phyloP scores from a whole-genome alignment of 2,329 filamentous ascomycete species.

The Botrytis medusae region DNA sequence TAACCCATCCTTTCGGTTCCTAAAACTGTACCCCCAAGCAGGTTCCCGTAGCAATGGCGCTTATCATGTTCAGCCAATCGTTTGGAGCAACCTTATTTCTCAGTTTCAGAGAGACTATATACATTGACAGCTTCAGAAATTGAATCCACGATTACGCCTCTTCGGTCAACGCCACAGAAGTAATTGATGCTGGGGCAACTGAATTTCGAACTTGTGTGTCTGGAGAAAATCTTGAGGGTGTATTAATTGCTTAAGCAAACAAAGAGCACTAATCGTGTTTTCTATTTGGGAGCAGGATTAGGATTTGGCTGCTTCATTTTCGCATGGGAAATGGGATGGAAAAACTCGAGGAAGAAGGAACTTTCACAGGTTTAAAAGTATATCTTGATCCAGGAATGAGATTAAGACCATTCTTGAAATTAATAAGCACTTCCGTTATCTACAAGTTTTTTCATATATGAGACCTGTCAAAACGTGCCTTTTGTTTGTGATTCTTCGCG shows the following conservation, averaged over 20 bases:
- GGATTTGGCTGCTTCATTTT: background rate
- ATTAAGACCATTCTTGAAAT: background rate
- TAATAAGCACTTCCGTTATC: too few relatives aligned
- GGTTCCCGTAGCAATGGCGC: background rate
- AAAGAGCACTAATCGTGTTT: background rate
- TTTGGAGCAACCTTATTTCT: background rate
- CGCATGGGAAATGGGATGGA: background rate
- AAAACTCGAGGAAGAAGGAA: background rate
- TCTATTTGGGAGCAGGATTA: background rate
- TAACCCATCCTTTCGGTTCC: background rate
- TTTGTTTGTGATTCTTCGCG: background rate
- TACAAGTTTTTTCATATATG: background rate
- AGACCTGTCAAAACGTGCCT: background rate
- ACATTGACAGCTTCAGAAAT: background rate
- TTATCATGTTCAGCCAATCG: background rate
- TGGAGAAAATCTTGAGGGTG: background rate
- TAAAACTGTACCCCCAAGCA: background rate
- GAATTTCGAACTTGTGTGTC: background rate
- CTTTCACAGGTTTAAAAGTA: background rate
- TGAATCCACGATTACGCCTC: background rate
- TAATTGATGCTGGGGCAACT: background rate
- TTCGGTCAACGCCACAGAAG: background rate
- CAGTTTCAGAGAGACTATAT: background rate
- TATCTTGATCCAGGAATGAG: background rate
- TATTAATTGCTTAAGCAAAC: background rate